Evolutionary conservation across 331 rosid genomes (phyloP), one percentile per base, ranked within the genome.

Genomic region (Malus hybrid): DNA sequence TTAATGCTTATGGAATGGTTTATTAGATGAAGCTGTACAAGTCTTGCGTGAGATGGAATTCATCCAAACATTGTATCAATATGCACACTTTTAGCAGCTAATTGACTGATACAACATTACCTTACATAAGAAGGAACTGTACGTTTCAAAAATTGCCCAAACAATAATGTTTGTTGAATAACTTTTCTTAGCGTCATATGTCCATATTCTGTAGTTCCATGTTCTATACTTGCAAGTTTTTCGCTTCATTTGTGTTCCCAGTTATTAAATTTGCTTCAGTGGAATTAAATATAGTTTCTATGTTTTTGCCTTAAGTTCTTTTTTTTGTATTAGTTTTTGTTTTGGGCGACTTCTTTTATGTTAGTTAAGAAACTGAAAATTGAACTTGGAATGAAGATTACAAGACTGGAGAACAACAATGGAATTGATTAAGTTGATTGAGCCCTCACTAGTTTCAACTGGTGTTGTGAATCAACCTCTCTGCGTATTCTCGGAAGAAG

Each of bases 1-100:
- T 93, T 72, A 91, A 93, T 82, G 97, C 98, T 48, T 93, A 91
- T 80, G 98, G 97, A 88, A 76, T 86, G 95, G 98, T 70, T 81
- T 90, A 77, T 85, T 93, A 79, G 87, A 86, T 34, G 85, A 91
- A 66, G 97, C 98, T 64, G 86, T 91, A 81, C 84, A 81, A 82
- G 81, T 90, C 71, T 82, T 93, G 86, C 97, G 90, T 73, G 97
- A 87, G 83, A 90, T 91, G 93, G 94, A 48, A 77, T 93, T 81
- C 83, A 87, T 44, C 98, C 98, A 72, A 87, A 93, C 81, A 87
- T 90, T 71, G 98, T 93, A 80, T 91, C 98, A 39, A 91, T 93
- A 85, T 87, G 95, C 86, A 88, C 88, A 15, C 93, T 93, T 73
- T 84, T 93, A 88, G 87, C 96, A 68, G 94, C 97, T 70, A 24